Conservation (phyloP, 371 early-diverging fungal genomes). For the Saksenaea vasiformis region DNA sequence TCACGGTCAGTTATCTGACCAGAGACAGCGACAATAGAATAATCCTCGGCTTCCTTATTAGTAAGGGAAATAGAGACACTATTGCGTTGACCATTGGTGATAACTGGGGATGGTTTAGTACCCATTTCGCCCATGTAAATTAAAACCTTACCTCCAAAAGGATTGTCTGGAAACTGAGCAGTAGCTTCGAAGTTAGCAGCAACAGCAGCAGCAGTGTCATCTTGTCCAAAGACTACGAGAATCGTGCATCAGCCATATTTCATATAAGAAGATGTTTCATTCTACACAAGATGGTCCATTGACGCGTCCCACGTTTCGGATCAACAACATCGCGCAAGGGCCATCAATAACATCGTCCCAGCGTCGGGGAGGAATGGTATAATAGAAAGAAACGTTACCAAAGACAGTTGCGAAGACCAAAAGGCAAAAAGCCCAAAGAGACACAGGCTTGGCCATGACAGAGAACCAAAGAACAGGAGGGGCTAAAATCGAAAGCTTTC, state of each 20-base stretch:
- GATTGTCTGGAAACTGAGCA: constrained; percentile 50
- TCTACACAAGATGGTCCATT: not conserved
- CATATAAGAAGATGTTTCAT: not conserved
- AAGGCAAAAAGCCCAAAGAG: constrained; percentile 13
- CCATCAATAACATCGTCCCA: not conserved
- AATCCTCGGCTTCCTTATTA: constrained; percentile 42
- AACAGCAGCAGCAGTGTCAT: constrained; percentile 11
- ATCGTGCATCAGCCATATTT: not conserved
- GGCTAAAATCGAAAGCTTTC: not conserved
- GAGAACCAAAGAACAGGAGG: constrained; percentile 13
- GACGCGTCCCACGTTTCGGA: not conserved
- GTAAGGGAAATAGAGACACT: constrained; percentile 40
- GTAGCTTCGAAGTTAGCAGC: constrained; percentile 38
- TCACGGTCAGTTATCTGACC: constrained; percentile 37
- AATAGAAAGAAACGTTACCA: not conserved
- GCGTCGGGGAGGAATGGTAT: not conserved
- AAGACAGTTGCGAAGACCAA: constrained; percentile 5
- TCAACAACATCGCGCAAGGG: not conserved
- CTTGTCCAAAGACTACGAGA: constrained; percentile 31
- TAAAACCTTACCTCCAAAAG: constrained; percentile 45
- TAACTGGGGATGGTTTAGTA: constrained; percentile 24
- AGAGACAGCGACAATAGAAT: constrained; percentile 43
- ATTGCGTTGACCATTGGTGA: constrained; percentile 52
- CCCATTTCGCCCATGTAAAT: not conserved
- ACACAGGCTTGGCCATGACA: constrained; percentile 6